These are phyloP conservation scores for Phytophthora tentaculata DNA, from an alignment of 352 stramenopile species.

Conservation along the genomic window DNA sequence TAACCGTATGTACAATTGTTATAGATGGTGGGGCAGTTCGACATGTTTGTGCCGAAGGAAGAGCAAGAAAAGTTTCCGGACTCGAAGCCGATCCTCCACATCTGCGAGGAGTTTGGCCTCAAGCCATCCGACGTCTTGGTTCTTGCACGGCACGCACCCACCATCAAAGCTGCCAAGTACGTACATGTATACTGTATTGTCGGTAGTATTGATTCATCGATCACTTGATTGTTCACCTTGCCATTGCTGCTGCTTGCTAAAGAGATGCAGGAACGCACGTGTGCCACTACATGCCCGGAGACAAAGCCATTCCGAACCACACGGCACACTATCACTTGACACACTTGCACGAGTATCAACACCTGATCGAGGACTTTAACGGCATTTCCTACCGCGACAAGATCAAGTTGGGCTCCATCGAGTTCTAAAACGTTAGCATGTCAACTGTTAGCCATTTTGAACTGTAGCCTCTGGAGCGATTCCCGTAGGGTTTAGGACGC, in stretches of 20 bases:
- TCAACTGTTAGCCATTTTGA: too few species aligned
- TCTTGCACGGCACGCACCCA: constrained; percentile 56
- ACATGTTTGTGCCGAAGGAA: constrained; percentile 55
- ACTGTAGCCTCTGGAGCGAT: too few species aligned
- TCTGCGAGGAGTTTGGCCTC: constrained; percentile 64
- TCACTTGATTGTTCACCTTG: not conserved
- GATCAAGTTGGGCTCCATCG: constrained; percentile 47
- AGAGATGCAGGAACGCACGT: constrained; percentile 63
- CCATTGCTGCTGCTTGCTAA: not conserved
- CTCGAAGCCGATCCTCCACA: constrained; percentile 46
- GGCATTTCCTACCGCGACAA: constrained; percentile 73
- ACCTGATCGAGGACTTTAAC: constrained; percentile 78
- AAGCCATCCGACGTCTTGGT: constrained; percentile 62
- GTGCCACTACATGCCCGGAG: constrained; percentile 71
- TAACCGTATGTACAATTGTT: too few species aligned
- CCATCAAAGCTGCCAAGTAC: constrained; percentile 73
- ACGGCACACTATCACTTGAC: constrained; percentile 75
- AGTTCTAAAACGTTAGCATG: too few species aligned
- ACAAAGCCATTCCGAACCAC: constrained; percentile 77
- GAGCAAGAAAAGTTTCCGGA: constrained; percentile 59
- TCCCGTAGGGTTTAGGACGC: too few species aligned
- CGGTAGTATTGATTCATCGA: not conserved
- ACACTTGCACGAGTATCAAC: constrained; percentile 65
- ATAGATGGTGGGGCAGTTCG: constrained; percentile 75
- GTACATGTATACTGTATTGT: not conserved